Base-by-base conservation (phyloP, 2,329 filamentous ascomycete species). In the Alternaria sp. region DNA sequence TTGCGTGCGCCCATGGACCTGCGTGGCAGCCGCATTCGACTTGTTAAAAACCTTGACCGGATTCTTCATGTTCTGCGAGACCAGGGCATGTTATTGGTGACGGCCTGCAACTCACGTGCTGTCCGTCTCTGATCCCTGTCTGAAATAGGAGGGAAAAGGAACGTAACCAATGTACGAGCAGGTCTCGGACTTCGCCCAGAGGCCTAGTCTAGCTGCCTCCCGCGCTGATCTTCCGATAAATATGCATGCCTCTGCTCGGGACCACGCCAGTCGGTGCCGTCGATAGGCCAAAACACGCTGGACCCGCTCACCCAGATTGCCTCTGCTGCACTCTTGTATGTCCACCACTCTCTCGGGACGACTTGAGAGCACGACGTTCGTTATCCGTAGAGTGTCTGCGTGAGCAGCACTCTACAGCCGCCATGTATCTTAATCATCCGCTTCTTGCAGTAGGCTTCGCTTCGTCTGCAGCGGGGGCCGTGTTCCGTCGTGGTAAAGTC, bases 401-500 rank as follows among this genome's bases (percentile, higher is more conserved):
- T 55, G 51, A 54, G 62, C 67, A 67, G 61, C 62, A 62, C 62
- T 66, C 57, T 63, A 63, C 54, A 40, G 54, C 44, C 61, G 51
- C 57, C 64, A 72, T 73, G 70, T 60, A 45, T 59, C 44, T 58
- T 38, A 60, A 49, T 30, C 43, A 40, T 43, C 60, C 54, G 34
- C 55, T 67, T 52, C 28, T 65, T 48, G 43, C 61, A n/a, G 43
- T 70, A 36, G 71, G 59, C 59, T 50, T 70, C 49, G 61, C 62
- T 45, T 64, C 63, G 46, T 32, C 59, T 38, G 53, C 70, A 25
- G 60, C 62, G 44, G 64, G 69, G 44, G 62, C 63, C 58, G 65
- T 59, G 43, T 69, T 74, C 64, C 69, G 64, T 51, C 59, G 58
- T 53, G 70, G 74, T 74, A 71, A 67, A 67, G 59, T 66, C 60